Conservation (phyloP, 495 filamentous ascomycete genomes). For the Penicillium daleae region DNA sequence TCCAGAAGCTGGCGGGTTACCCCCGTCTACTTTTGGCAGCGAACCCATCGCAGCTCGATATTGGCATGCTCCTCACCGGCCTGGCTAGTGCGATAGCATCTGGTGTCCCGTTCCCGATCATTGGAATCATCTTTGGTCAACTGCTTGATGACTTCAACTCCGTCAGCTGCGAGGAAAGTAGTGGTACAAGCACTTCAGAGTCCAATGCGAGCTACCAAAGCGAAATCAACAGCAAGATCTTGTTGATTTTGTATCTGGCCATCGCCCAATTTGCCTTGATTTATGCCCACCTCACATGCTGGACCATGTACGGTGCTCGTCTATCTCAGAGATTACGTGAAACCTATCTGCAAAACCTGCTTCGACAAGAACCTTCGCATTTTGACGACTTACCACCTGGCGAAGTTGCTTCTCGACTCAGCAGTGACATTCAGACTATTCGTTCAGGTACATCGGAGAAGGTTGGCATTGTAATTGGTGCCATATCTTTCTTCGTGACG, state of each 20-base stretch:
- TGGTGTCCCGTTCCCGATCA: constrained; percentile 69
- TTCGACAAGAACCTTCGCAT: constrained; percentile 64
- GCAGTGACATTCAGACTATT: constrained; percentile 62
- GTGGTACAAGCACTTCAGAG: constrained; percentile 12
- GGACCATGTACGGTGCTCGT: constrained; percentile 63
- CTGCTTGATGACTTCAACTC: constrained; percentile 68
- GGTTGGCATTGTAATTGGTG: constrained; percentile 62
- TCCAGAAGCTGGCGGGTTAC: constrained; percentile 44
- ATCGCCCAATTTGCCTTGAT: constrained; percentile 65
- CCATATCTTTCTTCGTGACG: constrained; percentile 63
- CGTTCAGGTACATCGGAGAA: constrained; percentile 69
- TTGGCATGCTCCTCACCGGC: constrained; percentile 38
- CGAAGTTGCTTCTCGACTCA: constrained; percentile 65
- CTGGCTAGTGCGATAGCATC: constrained; percentile 59
- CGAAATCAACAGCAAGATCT: constrained; percentile 58
- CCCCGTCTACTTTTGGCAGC: constrained; percentile 47
- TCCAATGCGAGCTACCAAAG: constrained; percentile 37
- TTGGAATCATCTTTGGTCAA: constrained; percentile 70
- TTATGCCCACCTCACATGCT: constrained; percentile 57
- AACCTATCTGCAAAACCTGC: constrained; percentile 57
- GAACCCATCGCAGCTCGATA: constrained; percentile 25
- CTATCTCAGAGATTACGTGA: constrained; percentile 65
- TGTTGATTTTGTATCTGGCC: constrained; percentile 64
- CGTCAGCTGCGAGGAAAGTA: constrained; percentile 50
- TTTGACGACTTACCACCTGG: constrained; percentile 61